Conservation (phyloP, 1,284 basidiomycete genomes). For the Schizophyllum amplum region DNA sequence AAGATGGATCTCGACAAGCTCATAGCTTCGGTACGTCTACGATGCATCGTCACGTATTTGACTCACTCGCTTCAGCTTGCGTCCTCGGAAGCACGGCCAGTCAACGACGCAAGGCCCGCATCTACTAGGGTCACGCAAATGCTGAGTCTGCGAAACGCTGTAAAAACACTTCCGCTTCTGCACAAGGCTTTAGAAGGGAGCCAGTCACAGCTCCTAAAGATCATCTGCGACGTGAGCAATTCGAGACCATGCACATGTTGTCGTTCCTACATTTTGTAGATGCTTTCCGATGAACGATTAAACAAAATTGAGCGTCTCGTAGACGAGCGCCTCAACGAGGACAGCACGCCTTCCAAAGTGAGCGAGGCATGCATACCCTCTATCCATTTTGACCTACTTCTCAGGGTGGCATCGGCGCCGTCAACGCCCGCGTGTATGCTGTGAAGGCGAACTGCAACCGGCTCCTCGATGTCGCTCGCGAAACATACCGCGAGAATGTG, state of each 20-base stretch:
- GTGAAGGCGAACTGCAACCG: conserved; percentile 78
- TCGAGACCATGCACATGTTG: background rate
- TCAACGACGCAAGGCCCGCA: conserved; percentile 50
- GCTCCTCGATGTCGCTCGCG: conserved; percentile 85
- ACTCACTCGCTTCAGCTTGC: conserved; percentile 38
- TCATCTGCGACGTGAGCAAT: conserved; percentile 46
- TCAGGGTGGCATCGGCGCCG: conserved; percentile 59
- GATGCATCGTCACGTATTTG: background rate
- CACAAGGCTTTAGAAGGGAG: conserved; percentile 53
- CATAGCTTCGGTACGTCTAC: conserved; percentile 54
- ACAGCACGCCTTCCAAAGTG: conserved; percentile 52
- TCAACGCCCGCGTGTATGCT: conserved; percentile 77
- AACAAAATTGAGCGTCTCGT: conserved; percentile 55
- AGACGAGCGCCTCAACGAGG: conserved; percentile 63
- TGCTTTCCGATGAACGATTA: conserved; percentile 66
- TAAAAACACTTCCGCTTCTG: conserved; percentile 57
- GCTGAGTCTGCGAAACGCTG: conserved; percentile 63
- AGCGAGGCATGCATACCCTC: background rate
- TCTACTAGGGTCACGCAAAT: conserved; percentile 69
- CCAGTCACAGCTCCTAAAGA: conserved; percentile 50
- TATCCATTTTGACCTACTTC: background rate
- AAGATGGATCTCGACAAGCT: conserved; percentile 87
- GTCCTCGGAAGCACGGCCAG: conserved; percentile 47
- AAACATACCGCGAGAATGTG: conserved; percentile 87
- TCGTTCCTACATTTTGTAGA: conserved; percentile 29